phyloP scores from a whole-genome alignment of 257 asterid genomes.

The Asclepias syriaca region DNA sequence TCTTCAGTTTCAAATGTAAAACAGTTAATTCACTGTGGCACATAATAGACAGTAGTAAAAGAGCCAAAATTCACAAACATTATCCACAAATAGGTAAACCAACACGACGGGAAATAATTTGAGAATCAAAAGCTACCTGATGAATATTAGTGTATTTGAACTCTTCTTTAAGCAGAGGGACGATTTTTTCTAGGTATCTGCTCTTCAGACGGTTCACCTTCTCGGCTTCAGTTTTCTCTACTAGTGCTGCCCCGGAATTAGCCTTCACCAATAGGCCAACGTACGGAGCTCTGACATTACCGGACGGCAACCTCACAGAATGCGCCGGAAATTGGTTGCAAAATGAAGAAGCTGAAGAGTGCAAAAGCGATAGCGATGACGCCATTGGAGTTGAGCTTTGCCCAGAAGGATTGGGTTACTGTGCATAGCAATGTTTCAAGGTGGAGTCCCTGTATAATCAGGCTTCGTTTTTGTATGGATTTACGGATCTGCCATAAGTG shows the following conservation, averaged over 20 bases:
- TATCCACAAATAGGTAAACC: background rate
- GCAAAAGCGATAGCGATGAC: constrained; percentile 39
- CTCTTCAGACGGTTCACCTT: constrained; percentile 60
- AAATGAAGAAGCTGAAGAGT: constrained; percentile 60
- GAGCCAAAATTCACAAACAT: background rate
- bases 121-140: constrained; percentile 38
- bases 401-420: background rate
- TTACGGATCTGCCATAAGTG: background rate
- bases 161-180: constrained; percentile 80
- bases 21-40: background rate
- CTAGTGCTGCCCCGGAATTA: constrained; percentile 47
- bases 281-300: constrained; percentile 20
- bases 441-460: background rate
- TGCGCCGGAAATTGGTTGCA: constrained; percentile 35
- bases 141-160: constrained; percentile 73
- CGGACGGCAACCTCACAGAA: constrained; percentile 36
- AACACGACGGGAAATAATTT: background rate
- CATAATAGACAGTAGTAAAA: background rate
- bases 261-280: constrained; percentile 57
- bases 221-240: constrained; percentile 80
- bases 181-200: constrained; percentile 61
- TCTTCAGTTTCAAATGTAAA: background rate
- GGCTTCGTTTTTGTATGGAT: background rate
- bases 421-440: background rate
- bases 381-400: constrained; percentile 14